Evolutionary conservation across 1,284 basidiomycete genomes (phyloP), one percentile per base, ranked within the genome.

Genomic region (Ganoderma lucidum): DNA sequence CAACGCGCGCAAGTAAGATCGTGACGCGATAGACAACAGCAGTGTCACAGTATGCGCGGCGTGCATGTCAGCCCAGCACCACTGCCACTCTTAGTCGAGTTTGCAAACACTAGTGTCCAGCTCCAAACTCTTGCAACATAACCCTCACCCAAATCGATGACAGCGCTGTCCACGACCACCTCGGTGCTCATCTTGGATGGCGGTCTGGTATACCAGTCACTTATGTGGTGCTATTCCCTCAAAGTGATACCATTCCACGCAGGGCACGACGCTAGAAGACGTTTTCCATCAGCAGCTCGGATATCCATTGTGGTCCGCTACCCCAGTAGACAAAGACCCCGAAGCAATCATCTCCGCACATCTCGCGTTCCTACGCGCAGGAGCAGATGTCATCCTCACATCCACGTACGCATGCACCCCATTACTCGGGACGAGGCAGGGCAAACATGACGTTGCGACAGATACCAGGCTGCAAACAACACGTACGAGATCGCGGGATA

Each of bases 221-320:
- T 19, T 56, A 17, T 53, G 12, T 65, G 45, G 35, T n/a, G 37
- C 41, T 32, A 9, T 19, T 28, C 42, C 19, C 51, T 41, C n/a
- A 23, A 15, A n/a, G 30, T 51, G 56, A 23, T 28, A 10, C 30
- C 15, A n/a, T n/a, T 53, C 0, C 35, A 3, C 35, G 19, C 63
- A 93, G 92, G 90, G 93, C 45, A 90, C 90, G 5, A 90, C 88
- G 0, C 83, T 94, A 19, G 91, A 94, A 77, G 84, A 86, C 48
- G 76, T 85, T 10, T 85, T 89, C 70, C 78, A 84, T 60, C 71
- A 83, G 51, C 82, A 88, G 74, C 86, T 90, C 53, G 85, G 87
- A 0, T 84, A 85, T 0, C 83, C 88, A 1, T 79, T 94, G 45
- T 94, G 93, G 93, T 93, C 92, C 14, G 86, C 89, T 0, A 85